phyloP scores from a whole-genome alignment of 805 yeast genomes.

The Alloascoidea africana region DNA sequence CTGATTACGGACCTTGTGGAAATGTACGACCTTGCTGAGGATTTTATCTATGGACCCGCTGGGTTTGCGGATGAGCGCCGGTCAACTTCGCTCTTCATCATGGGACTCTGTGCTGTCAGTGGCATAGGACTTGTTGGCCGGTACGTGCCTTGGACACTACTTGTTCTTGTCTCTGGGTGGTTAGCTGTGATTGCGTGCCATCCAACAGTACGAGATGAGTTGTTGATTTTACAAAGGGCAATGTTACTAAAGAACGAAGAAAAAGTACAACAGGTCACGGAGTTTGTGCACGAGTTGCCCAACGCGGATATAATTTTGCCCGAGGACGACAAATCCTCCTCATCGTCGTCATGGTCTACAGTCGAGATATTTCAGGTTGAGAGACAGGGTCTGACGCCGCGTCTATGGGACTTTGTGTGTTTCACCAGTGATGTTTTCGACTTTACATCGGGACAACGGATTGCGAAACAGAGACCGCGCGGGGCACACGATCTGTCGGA shows the following conservation, averaged over 20 bases:
- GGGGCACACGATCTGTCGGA: slow-evolving; percentile 42
- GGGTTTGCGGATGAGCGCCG: slow-evolving; percentile 51
- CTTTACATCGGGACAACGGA: slow-evolving; percentile 26
- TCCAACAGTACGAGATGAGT: slow-evolving; percentile 29
- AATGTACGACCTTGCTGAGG: slow-evolving; percentile 30
- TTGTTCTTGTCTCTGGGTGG: slow-evolving; percentile 51
- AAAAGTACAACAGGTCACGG: slow-evolving; percentile 16
- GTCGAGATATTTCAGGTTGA: slow-evolving; percentile 74
- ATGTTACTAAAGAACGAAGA: slow-evolving; percentile 12
- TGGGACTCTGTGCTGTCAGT: slow-evolving; percentile 16
- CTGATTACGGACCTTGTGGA: slow-evolving; percentile 36
- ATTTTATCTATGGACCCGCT: slow-evolving; percentile 35
- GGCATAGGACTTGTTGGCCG: neutral
- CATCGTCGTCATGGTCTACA: slow-evolving; percentile 36
- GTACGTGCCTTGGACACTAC: slow-evolving; percentile 41
- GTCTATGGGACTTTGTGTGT: slow-evolving; percentile 44
- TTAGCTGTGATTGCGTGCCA: slow-evolving; percentile 32
- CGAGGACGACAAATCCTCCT: too few relatives aligned
- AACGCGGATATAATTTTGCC: slow-evolving; percentile 49
- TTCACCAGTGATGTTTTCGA: slow-evolving; percentile 45
- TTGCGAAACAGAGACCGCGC: slow-evolving; percentile 41
- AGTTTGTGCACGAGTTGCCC: slow-evolving; percentile 20
- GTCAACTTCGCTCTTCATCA: slow-evolving; percentile 38
- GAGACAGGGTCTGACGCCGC: slow-evolving; percentile 41
- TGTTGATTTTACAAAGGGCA: slow-evolving; percentile 11